Evolutionary conservation across 805 yeast species (phyloP).

Genomic region (Yamadazyma paraphyllophila): DNA sequence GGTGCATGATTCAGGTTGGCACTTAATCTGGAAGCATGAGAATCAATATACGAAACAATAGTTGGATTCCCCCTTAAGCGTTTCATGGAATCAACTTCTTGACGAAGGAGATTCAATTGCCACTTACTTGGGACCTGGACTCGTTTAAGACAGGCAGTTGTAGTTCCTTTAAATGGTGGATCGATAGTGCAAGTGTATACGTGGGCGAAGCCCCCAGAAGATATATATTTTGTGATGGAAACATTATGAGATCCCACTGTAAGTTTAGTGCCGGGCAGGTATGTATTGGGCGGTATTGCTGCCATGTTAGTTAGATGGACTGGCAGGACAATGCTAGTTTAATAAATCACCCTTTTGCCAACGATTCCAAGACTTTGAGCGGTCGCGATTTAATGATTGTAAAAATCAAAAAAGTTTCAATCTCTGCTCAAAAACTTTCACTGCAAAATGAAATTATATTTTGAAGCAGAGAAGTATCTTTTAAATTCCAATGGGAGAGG

Average conservation of each 20-base stretch:
- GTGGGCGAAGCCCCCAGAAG: conserved; percentile 95
- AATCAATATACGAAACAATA: conserved; percentile 88
- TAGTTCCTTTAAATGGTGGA: conserved; percentile 49
- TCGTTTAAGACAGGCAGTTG: conserved; percentile 80
- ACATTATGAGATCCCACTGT: conserved; percentile 83
- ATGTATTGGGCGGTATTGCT: conserved; percentile 5
- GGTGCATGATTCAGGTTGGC: background rate
- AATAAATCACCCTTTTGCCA: too few species aligned
- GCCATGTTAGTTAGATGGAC: background rate
- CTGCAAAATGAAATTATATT: conserved; percentile 37
- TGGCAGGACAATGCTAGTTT: too few species aligned
- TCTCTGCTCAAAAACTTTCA: background rate
- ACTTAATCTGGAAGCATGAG: conserved; percentile 75
- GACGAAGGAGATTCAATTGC: conserved; percentile 76
- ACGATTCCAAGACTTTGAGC: too few species aligned
- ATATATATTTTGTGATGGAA: conserved; percentile 65
- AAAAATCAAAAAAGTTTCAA: background rate
- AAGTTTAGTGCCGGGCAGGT: conserved; percentile 56
- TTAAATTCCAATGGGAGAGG: conserved; percentile 17
- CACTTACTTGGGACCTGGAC: conserved; percentile 93
- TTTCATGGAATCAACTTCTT: conserved; percentile 98
- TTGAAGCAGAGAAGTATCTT: conserved; percentile 42
- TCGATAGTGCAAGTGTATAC: conserved; percentile 77
- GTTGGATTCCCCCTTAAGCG: conserved; percentile 73
- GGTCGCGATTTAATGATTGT: too few species aligned